phyloP scores from a whole-genome alignment of 225 moss, liverwort and hornwort species.

The Bryoerythrophyllum caledonicum region DNA sequence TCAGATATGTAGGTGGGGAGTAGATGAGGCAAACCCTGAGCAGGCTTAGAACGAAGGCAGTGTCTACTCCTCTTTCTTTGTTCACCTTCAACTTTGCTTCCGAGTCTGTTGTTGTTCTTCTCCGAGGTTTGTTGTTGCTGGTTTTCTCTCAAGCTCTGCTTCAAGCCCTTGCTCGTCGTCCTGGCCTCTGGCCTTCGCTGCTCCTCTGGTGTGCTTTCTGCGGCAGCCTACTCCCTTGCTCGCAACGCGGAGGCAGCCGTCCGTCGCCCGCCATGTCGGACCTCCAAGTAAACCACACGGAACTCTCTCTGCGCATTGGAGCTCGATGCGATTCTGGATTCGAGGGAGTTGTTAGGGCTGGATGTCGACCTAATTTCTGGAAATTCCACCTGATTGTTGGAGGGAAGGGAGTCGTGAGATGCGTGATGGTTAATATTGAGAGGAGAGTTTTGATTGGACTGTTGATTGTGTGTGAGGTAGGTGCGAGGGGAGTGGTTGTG shows the following conservation, averaged over 20 bases:
- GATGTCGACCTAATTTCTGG: slow-evolving; percentile 21
- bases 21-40: too few relatives aligned
- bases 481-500: too few relatives aligned
- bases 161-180: neutral
- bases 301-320: neutral
- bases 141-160: neutral
- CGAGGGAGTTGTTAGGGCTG: neutral
- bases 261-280: slow-evolving; percentile 18
- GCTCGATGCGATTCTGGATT: neutral
- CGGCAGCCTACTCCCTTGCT: neutral
- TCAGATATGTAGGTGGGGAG: too few relatives aligned
- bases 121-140: too few relatives aligned
- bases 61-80: too few relatives aligned
- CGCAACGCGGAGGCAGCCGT: slow-evolving; percentile 1
- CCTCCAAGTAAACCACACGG: neutral
- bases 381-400: neutral
- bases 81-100: too few relatives aligned
- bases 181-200: neutral
- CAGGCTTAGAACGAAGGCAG: too few relatives aligned
- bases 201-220: neutral
- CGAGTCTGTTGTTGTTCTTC: neutral
- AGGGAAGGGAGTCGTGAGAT: neutral
- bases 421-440: too few relatives aligned
- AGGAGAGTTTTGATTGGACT: too few relatives aligned
- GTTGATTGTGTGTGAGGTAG: neutral